A percentile compares a stretch with the other conserved stretches of the same genome.
phyloP scores from a whole-genome alignment of 2,329 filamentous ascomycete species.

The Calonectria hongkongensis region DNA sequence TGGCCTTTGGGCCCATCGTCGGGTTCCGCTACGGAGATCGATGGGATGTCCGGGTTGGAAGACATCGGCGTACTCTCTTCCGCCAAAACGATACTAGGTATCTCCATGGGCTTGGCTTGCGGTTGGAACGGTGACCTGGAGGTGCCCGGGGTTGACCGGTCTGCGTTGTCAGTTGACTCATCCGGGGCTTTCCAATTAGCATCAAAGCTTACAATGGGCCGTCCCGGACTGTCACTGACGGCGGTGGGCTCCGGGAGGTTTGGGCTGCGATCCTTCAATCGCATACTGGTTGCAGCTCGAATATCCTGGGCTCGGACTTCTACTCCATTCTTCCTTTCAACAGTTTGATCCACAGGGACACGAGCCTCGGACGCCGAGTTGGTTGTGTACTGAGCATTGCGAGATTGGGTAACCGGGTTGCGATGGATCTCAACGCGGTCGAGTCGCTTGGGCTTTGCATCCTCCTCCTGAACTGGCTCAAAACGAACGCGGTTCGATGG shows the following conservation, averaged over 20 bases:
- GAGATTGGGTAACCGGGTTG: conserved; percentile 88
- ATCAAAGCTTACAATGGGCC: conserved; percentile 98
- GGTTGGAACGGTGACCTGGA: conserved; percentile 52
- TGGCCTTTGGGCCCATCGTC: conserved; percentile 49
- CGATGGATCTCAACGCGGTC: conserved; percentile 84
- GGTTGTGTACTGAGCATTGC: conserved; percentile 85
- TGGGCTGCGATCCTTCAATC: conserved; percentile 87
- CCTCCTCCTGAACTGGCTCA: conserved; percentile 64
- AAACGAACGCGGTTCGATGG: conserved; percentile 60
- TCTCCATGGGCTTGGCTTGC: conserved; percentile 61
- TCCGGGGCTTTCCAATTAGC: conserved; percentile 86
- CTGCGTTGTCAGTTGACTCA: conserved; percentile 78
- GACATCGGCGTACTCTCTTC: conserved; percentile 63
- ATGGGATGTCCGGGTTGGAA: conserved; percentile 57
- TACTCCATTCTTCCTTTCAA: conserved; percentile 83
- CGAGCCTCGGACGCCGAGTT: conserved; percentile 69
- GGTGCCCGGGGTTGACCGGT: conserved; percentile 59
- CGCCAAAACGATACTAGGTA: conserved; percentile 75
- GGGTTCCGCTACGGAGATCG: conserved; percentile 60
- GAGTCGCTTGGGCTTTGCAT: conserved; percentile 61
- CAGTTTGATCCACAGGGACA: conserved; percentile 61
- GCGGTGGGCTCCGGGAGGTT: conserved; percentile 92
- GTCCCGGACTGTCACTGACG: conserved; percentile 91
- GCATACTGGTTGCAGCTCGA: conserved; percentile 91
- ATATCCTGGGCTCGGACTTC: conserved; percentile 93